Evolutionary conservation across 2,329 filamentous ascomycete species (phyloP), one percentile per base, ranked within the genome.

Genomic region (Trichoderma atroviride): DNA sequence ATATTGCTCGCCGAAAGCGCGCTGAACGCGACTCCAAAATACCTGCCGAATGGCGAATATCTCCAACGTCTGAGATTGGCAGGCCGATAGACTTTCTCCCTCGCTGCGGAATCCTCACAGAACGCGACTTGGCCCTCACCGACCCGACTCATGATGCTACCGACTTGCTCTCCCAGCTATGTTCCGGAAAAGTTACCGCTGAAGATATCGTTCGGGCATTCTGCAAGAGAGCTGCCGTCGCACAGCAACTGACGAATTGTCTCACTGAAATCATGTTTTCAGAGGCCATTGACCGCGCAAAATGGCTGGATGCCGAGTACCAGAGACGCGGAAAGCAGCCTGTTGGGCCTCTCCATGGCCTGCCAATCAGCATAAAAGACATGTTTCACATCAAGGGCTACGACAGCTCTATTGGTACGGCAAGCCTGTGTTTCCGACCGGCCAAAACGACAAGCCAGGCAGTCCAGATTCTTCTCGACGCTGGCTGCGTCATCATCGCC

Each of bases 141-240:
- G 9, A 37, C 11, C 60, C 47, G 2, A 31, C 60, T 53, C 60
- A 22, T 4, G 47, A 63, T 40, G 47, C 60, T 22, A 37, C 43
- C 5, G 31, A 27, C 1, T 37, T 63, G 60, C 31, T 63, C 16
- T 24, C 47, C 1, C 31, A 13, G 16, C 6, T 53, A 0, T 40
- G 16, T 11, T 9, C 31, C 1, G 47, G 60, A 13, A 27, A n/a
- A 16, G 47, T 53, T 2, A 29, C 31, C 5, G 60, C 47, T 63
- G 47, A 63, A 29, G 47, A 63, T 37, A 47, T 63, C n/a, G 43
- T 35, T 37, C 47, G 22, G 16, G 33, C 47, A n/a, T 53, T 63
- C 5, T 63, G 31, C 60, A 63, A 63, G 16, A 47, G 60, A 13
- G 60, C 60, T 33, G 47, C 60, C 22, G 47, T 63, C 33, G 43